Percentiles rank a stretch among this genome's conserved stretches.
These are phyloP conservation scores for Physaria fendleri DNA, from an alignment of 345 rosid species.

Conservation along the genomic window DNA sequence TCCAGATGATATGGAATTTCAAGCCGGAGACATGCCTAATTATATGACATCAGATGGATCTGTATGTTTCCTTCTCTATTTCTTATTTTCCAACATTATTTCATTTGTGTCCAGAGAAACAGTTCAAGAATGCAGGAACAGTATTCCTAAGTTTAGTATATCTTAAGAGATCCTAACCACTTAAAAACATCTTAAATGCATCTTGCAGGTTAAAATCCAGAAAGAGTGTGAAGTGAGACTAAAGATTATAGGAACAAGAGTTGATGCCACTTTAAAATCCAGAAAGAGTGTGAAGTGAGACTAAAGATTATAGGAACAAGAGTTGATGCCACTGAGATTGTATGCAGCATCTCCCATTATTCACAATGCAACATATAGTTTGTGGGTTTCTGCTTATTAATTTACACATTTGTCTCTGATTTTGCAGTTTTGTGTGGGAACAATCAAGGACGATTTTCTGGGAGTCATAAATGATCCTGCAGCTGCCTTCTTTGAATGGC, in stretches of 20 bases:
- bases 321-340: slow-evolving; percentile 88
- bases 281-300: slow-evolving; percentile 87
- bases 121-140: no score
- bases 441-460: slow-evolving; percentile 88
- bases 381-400: neutral
- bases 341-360: slow-evolving; percentile 30
- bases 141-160: no score
- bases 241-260: slow-evolving; percentile 89
- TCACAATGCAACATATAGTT: neutral
- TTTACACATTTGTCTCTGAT: neutral
- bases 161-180: no score
- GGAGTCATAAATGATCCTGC: slow-evolving; percentile 92
- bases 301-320: slow-evolving; percentile 88
- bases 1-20: slow-evolving; percentile 97
- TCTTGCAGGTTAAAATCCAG: slow-evolving; percentile 78
- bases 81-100: neutral
- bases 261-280: slow-evolving; percentile 96
- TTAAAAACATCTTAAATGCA: neutral
- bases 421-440: slow-evolving; percentile 90
- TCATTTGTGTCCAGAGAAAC: slow-evolving; percentile 2
- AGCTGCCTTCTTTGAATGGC: no score
- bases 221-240: slow-evolving; percentile 88
- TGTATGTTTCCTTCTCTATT: slow-evolving; percentile 30
- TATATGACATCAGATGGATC: slow-evolving; percentile 92
- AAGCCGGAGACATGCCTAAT: slow-evolving; percentile 87